phyloP scores from a whole-genome alignment of 129 eudicot species.

The Tanacetum coccineum region DNA sequence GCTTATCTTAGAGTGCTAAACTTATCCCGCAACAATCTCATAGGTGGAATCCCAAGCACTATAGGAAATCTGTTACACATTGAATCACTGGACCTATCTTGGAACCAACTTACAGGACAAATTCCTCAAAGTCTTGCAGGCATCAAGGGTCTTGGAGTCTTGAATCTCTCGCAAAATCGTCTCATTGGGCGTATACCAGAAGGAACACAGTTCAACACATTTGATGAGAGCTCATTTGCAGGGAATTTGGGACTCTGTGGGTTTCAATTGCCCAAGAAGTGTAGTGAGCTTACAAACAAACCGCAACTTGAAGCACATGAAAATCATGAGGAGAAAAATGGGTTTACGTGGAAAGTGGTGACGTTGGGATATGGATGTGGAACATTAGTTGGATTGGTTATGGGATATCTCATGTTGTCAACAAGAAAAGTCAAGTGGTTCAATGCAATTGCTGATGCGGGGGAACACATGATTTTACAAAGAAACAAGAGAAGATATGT shows the following conservation, averaged over 20 bases:
- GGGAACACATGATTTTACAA: constrained; percentile 7
- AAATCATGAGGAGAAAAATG: constrained; percentile 9
- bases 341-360: constrained; percentile 23
- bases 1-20: constrained; percentile 7
- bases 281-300: background rate
- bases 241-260: constrained; percentile 25
- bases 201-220: constrained; percentile 26
- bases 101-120: constrained; percentile 33
- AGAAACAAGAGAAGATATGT: background rate
- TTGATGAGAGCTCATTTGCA: constrained; percentile 8
- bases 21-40: constrained; percentile 35
- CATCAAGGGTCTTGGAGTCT: constrained; percentile 21
- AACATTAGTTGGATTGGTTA: constrained; percentile 12
- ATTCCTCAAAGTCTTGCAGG: constrained; percentile 23
- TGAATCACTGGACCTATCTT: constrained; percentile 39
- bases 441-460: constrained; percentile 18
- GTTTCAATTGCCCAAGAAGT: constrained; percentile 4
- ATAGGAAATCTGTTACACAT: constrained; percentile 29
- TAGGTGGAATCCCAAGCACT: constrained; percentile 32
- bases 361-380: constrained; percentile 29
- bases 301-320: constrained; percentile 10
- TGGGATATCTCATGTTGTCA: constrained; percentile 19
- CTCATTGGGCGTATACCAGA: constrained; percentile 23
- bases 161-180: constrained; percentile 38
- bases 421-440: constrained; percentile 32